These are phyloP conservation scores for Pythium graminicola DNA, from an alignment of 352 stramenopile species.

Conservation along the genomic window DNA sequence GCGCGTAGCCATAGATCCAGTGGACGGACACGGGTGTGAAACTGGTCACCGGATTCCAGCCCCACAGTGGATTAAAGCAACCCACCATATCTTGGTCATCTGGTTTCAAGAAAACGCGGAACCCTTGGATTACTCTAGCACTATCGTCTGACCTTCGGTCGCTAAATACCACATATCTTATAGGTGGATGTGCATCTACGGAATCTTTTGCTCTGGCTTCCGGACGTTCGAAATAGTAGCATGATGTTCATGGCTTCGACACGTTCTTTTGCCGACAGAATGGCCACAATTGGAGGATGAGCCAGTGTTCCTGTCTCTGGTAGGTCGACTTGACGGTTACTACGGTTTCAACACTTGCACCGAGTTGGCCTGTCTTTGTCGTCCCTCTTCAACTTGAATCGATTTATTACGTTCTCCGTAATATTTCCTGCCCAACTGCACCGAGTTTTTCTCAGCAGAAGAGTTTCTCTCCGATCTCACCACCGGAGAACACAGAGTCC, in stretches of 20 bases:
- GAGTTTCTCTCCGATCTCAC: no score
- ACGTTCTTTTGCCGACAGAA: constrained; percentile 1
- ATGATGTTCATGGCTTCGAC: no score
- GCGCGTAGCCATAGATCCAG: not conserved
- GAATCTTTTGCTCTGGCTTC: no score
- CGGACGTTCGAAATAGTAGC: no score
- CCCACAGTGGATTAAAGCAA: no score
- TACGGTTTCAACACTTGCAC: constrained; percentile 7
- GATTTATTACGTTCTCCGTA: not conserved
- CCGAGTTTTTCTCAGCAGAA: constrained; percentile 9
- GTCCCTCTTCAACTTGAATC: not conserved
- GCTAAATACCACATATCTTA: no score
- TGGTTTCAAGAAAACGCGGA: constrained; percentile 2
- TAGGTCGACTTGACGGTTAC: no score
- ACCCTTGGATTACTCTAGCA: not conserved
- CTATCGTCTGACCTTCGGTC: no score
- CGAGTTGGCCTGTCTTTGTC: not conserved
- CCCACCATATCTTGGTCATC: not conserved
- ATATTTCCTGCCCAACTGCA: constrained; percentile 3
- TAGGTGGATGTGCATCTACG: no score
- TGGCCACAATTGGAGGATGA: constrained; percentile 6
- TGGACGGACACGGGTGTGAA: not conserved
- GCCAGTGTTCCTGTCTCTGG: constrained; percentile 9
- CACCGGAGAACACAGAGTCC: not conserved
- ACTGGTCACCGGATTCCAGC: constrained; percentile 1